Base-by-base conservation (phyloP, 2,329 filamentous ascomycete genomes). In the Endoconidiophora polonica region DNA sequence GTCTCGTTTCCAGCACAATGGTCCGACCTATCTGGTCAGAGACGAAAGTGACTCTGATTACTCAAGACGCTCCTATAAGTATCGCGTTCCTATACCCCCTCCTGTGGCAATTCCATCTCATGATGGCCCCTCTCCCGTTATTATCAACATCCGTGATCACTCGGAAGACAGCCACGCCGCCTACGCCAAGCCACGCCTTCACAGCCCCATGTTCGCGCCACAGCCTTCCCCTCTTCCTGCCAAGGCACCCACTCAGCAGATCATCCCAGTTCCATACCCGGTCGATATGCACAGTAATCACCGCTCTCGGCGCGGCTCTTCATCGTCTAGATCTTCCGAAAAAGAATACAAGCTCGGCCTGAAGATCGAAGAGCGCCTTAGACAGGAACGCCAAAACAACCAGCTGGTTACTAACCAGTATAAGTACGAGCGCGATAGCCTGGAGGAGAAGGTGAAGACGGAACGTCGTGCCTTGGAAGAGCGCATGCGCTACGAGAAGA, bases 111-210 rank as follows among this genome's bases (percentile, higher is more conserved):
- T 22, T 7, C 38, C 38, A 14, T 14, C 38, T 2, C 44, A 14
- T 16, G 38, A 37, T n/a, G 18, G 16, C 44, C 44, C 7, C 26
- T 29, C 26, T 24, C 7, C 29, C 10, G 45, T 48, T 2, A 33
- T 52, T 3, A 48, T 52, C 9, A 43, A 44, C 50, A 52, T 44
- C 26, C 43, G 24, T 16, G 36, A 38, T 14, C 42, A 49, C 40
- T 41, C 14, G 14, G 20, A 39, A n/a, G 22, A 39, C n/a, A 26
- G 16, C 12, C 42, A 46, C n/a, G 3, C 14, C 20, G 18, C 9
- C 7, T 29, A 22, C 43, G 4, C 5, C 24, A 23, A 20, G 20
- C 26, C 20, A 36, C 41, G 24, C 5, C 26, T 41, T 23, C 44
- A 24, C n/a, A 22, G 18, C 16, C 44, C 40, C 3, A 10, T 29